Base-by-base conservation (phyloP, 2,329 filamentous ascomycete genomes). In the Curvularia spicifera region DNA sequence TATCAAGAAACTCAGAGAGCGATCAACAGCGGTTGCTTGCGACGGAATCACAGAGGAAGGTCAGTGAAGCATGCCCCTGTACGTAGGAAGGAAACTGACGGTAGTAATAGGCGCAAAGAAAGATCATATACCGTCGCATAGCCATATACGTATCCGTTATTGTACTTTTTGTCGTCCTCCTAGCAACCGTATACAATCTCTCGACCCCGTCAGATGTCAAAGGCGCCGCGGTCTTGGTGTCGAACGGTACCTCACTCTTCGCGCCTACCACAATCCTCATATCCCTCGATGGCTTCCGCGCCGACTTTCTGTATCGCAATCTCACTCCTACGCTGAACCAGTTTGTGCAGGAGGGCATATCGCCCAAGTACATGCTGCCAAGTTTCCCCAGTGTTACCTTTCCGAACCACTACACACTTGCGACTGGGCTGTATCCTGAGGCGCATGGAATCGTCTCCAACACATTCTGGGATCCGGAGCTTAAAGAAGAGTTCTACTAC, bases 301-400 rank as follows among this genome's bases (percentile, higher is more conserved):
- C 95, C 20, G 95, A 98, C 74, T 98, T 97, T 71, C 81, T 99
- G 40, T 86, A 90, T 63, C 88, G 93, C 13, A 89, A 89, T 0
- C 79, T 98, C 31, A 97, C 94, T 1, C 95, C 94, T 0, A 88
- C 89, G 1, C 81, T 99, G 8, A 91, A 87, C 66, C 84, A 87
- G 2, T 89, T 99, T 64, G 82, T 97, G 61, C 85, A 86, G 59
- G 87, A 92, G 64, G 95, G 95, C 29, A 88, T 98, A 10, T 97
- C 93, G 5, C 94, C 95, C 2, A 84, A 87, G 64, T 97, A 94
- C 78, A 97, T 99, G 93, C 84, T 87, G 6, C 95, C 95, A 0
- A 96, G 92, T 39, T 99, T 99, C 66, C 95, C 95, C 0, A 96
- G 91, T 22, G 91, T 99, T 45, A 99, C 95, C 0, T 99, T 99